Evolutionary conservation across 148 eudicot species (phyloP).

Genomic region (Chenopodium suecicum): DNA sequence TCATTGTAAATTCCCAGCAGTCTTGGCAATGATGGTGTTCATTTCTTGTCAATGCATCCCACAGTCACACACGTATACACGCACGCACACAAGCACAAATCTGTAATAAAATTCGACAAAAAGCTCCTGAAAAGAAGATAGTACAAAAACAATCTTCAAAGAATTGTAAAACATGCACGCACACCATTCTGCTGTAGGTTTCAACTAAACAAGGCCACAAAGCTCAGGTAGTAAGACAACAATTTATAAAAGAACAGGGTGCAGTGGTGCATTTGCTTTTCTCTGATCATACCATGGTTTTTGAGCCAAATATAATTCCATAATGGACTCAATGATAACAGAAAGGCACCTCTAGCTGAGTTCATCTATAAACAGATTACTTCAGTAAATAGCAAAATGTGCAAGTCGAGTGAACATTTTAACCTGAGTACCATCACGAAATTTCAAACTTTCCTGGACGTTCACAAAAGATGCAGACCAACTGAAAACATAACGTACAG

Average conservation of each 20-base stretch:
- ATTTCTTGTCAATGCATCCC: neutral
- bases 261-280: neutral
- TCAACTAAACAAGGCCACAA: too few species aligned
- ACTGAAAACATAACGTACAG: neutral
- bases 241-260: neutral
- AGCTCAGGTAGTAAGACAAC: neutral
- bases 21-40: neutral
- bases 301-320: neutral
- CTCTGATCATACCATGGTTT: neutral
- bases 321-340: neutral
- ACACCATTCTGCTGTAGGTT: too few species aligned
- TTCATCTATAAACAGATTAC: neutral
- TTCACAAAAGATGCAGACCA: neutral
- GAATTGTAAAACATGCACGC: too few species aligned
- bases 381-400: neutral
- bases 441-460: neutral
- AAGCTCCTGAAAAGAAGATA: neutral
- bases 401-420: neutral
- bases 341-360: neutral
- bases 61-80: too few species aligned
- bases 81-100: too few species aligned
- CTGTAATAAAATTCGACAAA: too few species aligned
- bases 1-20: too few species aligned
- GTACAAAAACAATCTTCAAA: neutral
- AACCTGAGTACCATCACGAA: neutral